Evolutionary conservation across 1,284 basidiomycete species (phyloP).

Genomic region (Calocybe gambosa): DNA sequence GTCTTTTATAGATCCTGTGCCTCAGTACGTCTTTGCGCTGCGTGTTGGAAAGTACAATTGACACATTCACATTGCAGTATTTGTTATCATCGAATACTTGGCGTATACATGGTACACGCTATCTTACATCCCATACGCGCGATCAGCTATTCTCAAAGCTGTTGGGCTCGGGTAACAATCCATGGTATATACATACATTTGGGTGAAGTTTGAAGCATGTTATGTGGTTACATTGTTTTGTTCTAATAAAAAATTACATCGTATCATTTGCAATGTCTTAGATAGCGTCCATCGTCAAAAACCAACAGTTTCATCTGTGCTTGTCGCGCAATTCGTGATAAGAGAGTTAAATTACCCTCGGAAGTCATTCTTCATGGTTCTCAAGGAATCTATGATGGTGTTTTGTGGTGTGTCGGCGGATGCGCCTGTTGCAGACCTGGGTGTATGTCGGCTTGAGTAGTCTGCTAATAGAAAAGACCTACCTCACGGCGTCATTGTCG

Average conservation of each 20-base stretch:
- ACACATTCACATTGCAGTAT: conserved; percentile 44
- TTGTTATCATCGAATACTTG: conserved; percentile 81
- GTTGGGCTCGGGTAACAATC: conserved; percentile 46
- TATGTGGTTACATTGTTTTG: neutral
- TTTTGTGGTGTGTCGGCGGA: conserved; percentile 38
- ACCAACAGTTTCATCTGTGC: neutral
- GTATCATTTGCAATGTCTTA: neutral
- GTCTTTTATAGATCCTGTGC: conserved; percentile 25
- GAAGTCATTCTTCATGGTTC: conserved; percentile 83
- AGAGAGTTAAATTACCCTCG: conserved; percentile 32
- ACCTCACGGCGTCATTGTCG: conserved; percentile 52
- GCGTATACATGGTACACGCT: conserved; percentile 82
- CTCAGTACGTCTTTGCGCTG: conserved; percentile 29
- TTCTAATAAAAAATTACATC: conserved; percentile 4
- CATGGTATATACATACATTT: neutral
- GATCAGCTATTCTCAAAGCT: conserved; percentile 61
- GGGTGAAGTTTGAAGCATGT: neutral
- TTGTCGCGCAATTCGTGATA: neutral
- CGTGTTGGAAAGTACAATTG: conserved; percentile 34
- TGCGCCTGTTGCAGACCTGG: conserved; percentile 27
- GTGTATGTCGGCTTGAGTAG: neutral
- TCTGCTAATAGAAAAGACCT: conserved; percentile 21
- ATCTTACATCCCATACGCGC: conserved; percentile 85
- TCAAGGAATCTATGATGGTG: conserved; percentile 66
- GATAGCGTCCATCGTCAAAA: no score